Percentiles rank a stretch among this genome's conserved stretches.
Conservation (phyloP, 257 asterid species). For the Rehmannia glutinosa region DNA sequence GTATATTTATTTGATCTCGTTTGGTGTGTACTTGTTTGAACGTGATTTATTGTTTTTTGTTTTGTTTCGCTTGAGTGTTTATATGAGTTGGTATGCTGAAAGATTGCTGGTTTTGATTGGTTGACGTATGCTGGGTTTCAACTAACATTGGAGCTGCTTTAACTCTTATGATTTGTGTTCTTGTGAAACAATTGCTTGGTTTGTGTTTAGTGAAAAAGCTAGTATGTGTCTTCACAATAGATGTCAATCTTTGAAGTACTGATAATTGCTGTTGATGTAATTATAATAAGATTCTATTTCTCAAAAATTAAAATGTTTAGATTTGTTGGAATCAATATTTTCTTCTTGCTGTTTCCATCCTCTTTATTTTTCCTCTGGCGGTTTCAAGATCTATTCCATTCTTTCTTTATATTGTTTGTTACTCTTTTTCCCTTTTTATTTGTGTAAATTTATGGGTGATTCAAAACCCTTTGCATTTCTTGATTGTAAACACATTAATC, state of each 20-base stretch:
- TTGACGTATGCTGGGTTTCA: constrained; percentile 1
- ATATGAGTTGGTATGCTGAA: background rate
- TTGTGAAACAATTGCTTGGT: background rate
- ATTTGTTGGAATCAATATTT: background rate
- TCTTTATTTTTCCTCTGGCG: too few species aligned
- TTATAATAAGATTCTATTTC: background rate
- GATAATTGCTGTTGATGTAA: background rate
- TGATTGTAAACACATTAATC: too few species aligned
- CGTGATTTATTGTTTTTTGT: constrained; percentile 9
- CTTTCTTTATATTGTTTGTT: background rate
- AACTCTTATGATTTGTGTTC: background rate
- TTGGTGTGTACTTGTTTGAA: constrained; percentile 14
- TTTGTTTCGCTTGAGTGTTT: background rate
- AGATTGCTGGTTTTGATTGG: constrained; percentile 17
- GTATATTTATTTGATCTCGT: constrained; percentile 38
- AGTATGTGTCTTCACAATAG: too few species aligned
- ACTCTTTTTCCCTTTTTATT: background rate
- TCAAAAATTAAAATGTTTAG: background rate
- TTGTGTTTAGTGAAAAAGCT: too few species aligned
- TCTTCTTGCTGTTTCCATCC: background rate
- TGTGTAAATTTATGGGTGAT: background rate
- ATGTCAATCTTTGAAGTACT: too few species aligned
- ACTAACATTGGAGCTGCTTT: background rate
- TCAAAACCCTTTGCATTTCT: too few species aligned
- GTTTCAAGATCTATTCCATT: background rate